These are phyloP conservation scores for Neonectria ditissima DNA, from an alignment of 2,329 filamentous ascomycete species.

Conservation along the genomic window DNA sequence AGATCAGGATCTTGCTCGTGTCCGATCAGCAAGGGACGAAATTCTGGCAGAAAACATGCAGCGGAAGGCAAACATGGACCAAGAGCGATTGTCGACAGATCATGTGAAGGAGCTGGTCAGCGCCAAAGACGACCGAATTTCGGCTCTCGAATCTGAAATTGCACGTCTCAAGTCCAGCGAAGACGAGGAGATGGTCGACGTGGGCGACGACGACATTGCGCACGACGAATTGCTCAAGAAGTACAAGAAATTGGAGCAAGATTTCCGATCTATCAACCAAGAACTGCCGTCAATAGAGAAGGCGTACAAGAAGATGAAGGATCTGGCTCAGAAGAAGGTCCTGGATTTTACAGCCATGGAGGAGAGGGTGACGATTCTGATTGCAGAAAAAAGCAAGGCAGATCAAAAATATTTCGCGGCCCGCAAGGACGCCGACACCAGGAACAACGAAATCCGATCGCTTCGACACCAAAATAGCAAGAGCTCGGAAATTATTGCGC, in stretches of 20 bases:
- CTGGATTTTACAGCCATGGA: constrained; percentile 81
- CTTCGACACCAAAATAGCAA: constrained; percentile 87
- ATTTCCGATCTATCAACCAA: constrained; percentile 85
- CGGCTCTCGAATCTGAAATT: constrained; percentile 84
- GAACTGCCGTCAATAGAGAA: constrained; percentile 91
- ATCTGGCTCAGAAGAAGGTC: constrained; percentile 87
- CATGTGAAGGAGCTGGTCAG: constrained; percentile 84
- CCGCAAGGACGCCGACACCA: constrained; percentile 91
- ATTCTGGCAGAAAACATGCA: constrained; percentile 83
- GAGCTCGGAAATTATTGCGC: constrained; percentile 91
- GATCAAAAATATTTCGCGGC: constrained; percentile 98
- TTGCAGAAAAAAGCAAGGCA: constrained; percentile 92
- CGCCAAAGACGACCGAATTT: constrained; percentile 84
- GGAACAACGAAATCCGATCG: constrained; percentile 82
- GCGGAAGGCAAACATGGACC: constrained; percentile 82
- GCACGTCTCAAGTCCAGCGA: constrained; percentile 71
- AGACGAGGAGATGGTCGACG: constrained; percentile 59
- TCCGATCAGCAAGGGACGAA: constrained; percentile 87
- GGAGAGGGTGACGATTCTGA: constrained; percentile 79
- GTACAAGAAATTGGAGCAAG: constrained; percentile 79
- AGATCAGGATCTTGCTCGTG: constrained; percentile 87
- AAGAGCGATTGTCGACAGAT: constrained; percentile 75
- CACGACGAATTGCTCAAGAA: constrained; percentile 79
- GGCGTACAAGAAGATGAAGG: constrained; percentile 90
- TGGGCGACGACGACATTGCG: constrained; percentile 67